These are phyloP conservation scores for Agrocybe praecox DNA, from an alignment of 768 basidiomycete species.

Conservation along the genomic window DNA sequence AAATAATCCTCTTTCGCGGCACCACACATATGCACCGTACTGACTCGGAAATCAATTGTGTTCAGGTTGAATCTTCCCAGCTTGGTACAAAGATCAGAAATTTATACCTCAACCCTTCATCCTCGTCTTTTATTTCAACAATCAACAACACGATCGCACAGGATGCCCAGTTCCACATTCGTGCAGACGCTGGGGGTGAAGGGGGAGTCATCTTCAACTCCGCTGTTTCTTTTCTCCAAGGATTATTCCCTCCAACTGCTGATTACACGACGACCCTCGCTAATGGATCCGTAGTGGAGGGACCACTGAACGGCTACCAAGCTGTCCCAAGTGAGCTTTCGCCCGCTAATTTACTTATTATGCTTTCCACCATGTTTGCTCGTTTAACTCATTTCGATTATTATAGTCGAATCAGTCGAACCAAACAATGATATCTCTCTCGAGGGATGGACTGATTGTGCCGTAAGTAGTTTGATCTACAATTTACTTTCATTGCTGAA, in stretches of 20 bases:
- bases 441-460: conserved; percentile 56
- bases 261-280: conserved; percentile 58
- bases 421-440: conserved; percentile 62
- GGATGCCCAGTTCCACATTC: conserved; percentile 41
- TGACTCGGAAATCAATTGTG: too few species aligned
- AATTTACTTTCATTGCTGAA: neutral
- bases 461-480: neutral
- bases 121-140: conserved; percentile 52
- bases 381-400: neutral
- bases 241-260: conserved; percentile 57
- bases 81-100: conserved; percentile 55
- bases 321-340: conserved; percentile 42
- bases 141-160: conserved; percentile 38
- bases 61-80: conserved; percentile 54
- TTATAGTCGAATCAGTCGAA: conserved; percentile 62
- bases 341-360: conserved; percentile 23
- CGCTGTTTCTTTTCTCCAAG: conserved; percentile 67
- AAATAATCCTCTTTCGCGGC: conserved; percentile 42
- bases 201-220: conserved; percentile 71
- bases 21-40: too few species aligned
- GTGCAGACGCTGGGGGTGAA: conserved; percentile 73
- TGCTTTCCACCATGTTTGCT: neutral
- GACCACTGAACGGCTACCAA: conserved; percentile 71
- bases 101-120: conserved; percentile 55
- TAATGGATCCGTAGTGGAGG: conserved; percentile 59